Percentiles rank a stretch among this genome's conserved stretches.
These are phyloP conservation scores for Clavulina sp. DNA, from an alignment of 768 basidiomycete genomes.

Conservation along the genomic window DNA sequence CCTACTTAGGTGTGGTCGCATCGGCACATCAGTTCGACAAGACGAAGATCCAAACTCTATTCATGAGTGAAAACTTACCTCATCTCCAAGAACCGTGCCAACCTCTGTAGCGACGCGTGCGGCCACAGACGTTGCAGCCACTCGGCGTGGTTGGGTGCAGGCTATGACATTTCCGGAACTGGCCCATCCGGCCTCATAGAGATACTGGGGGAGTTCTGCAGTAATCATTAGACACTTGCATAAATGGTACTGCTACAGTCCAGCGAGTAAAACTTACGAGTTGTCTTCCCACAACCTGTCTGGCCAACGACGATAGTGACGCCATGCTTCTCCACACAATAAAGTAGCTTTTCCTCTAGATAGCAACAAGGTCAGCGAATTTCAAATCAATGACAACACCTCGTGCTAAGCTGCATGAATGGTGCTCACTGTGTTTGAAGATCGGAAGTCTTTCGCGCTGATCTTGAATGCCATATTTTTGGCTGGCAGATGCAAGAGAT, in stretches of 20 bases:
- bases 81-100: slow-evolving; percentile 73
- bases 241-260: background rate
- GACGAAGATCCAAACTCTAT: background rate
- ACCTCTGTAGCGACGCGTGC: slow-evolving; percentile 83
- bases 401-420: background rate
- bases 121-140: slow-evolving; percentile 92
- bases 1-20: slow-evolving; percentile 28
- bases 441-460: slow-evolving; percentile 80
- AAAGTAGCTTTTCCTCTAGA: slow-evolving; percentile 60
- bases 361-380: background rate
- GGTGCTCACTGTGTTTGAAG: slow-evolving; percentile 58
- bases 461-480: slow-evolving; percentile 44
- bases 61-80: slow-evolving; percentile 29
- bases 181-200: slow-evolving; percentile 89
- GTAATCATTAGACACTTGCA: background rate
- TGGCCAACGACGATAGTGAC: slow-evolving; percentile 84
- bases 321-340: slow-evolving; percentile 67
- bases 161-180: slow-evolving; percentile 65
- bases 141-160: slow-evolving; percentile 83
- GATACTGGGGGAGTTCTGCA: slow-evolving; percentile 85
- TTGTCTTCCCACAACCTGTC: slow-evolving; percentile 96
- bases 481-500: slow-evolving; percentile 37
- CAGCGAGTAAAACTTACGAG: slow-evolving; percentile 40
- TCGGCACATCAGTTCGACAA: background rate
- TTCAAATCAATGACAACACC: slow-evolving; percentile 1